phyloP scores from a whole-genome alignment of 1,284 basidiomycete species.

The Exobasidium cylindrosporum region DNA sequence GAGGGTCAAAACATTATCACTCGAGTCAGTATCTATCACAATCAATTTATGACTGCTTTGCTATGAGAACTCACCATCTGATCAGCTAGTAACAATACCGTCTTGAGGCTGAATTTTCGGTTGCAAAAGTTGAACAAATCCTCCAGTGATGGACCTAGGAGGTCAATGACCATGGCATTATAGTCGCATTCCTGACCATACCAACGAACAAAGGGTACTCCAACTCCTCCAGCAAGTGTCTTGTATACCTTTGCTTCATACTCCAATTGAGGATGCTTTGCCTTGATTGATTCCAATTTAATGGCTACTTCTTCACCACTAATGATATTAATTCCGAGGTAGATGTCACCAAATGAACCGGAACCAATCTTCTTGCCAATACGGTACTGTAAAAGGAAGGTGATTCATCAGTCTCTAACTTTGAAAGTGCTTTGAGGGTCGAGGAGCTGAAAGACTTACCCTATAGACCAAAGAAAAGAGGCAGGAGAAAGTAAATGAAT shows the following conservation, averaged over 20 bases:
- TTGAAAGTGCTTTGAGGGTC: too few species aligned
- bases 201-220: slow-evolving; percentile 97
- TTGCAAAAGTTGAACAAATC: slow-evolving; percentile 99
- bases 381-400: slow-evolving; percentile 60
- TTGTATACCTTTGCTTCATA: slow-evolving; percentile 70
- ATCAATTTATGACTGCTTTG: neutral
- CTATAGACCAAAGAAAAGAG: neutral
- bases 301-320: slow-evolving; percentile 99
- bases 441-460: too few species aligned
- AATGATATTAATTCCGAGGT: slow-evolving; percentile 99
- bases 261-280: slow-evolving; percentile 99
- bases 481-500: neutral
- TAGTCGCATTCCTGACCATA: slow-evolving; percentile 99
- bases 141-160: slow-evolving; percentile 93
- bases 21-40: neutral
- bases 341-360: slow-evolving; percentile 99
- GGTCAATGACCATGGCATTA: slow-evolving; percentile 98
- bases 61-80: slow-evolving; percentile 72
- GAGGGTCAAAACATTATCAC: neutral
- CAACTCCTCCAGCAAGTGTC: slow-evolving; percentile 94
- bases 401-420: too few species aligned
- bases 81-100: slow-evolving; percentile 91
- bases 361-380: slow-evolving; percentile 99
- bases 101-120: slow-evolving; percentile 96
- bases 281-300: slow-evolving; percentile 99